Evolutionary conservation across 2,329 filamentous ascomycete genomes (phyloP).

Genomic region (Hymenotorrendiella dingleyae): DNA sequence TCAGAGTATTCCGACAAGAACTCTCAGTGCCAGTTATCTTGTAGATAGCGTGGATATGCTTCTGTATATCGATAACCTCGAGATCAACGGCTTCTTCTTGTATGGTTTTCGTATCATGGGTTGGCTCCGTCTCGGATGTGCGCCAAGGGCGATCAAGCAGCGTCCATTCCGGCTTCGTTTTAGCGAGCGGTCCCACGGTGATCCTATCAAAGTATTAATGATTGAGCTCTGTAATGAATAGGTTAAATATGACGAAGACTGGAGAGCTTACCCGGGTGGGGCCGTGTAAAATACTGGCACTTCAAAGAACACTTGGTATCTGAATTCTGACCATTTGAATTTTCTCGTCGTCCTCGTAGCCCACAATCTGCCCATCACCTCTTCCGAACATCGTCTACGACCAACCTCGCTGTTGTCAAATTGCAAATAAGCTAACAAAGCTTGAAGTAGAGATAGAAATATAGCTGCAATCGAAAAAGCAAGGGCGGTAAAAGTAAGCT

Average conservation of each 20-base stretch:
- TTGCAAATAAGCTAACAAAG: slow-evolving; percentile 4
- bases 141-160: background rate
- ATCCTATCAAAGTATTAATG: background rate
- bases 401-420: slow-evolving; percentile 6
- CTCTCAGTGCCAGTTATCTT: slow-evolving; percentile 1
- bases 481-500: slow-evolving; percentile 1
- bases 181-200: background rate
- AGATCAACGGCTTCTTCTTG: background rate
- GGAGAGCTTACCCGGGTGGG: background rate
- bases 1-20: background rate
- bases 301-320: slow-evolving; percentile 5
- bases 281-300: slow-evolving; percentile 5
- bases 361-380: slow-evolving; percentile 4
- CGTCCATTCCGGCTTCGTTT: background rate
- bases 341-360: slow-evolving; percentile 3
- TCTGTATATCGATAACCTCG: background rate
- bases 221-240: too few species aligned
- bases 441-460: slow-evolving; percentile 3
- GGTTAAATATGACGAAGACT: background rate
- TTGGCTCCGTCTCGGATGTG: background rate
- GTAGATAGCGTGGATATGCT: background rate
- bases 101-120: background rate
- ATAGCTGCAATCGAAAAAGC: slow-evolving; percentile 2
- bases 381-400: slow-evolving; percentile 2
- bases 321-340: slow-evolving; percentile 4